Percentiles rank a stretch among this genome's conserved stretches.
Conservation (phyloP, 164 flowering plant species). For the Akebia trifoliata region DNA sequence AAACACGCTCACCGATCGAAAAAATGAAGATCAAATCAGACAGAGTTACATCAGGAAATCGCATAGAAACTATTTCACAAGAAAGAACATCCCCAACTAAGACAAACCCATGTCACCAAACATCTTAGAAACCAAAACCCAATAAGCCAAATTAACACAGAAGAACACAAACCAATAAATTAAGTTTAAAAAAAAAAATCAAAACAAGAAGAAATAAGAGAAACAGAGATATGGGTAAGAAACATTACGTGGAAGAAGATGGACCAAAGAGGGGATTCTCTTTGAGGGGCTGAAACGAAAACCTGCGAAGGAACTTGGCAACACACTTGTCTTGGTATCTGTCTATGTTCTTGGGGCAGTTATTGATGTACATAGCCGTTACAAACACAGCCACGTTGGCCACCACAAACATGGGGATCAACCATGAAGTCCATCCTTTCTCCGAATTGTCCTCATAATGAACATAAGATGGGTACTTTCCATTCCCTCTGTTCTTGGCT, state of each 20-base stretch:
- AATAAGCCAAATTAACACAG: constrained; percentile 1
- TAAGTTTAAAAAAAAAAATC: neutral
- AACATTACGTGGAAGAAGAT: constrained; percentile 60
- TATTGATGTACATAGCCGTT: constrained; percentile 56
- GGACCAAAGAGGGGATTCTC: constrained; percentile 87
- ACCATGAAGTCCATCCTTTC: constrained; percentile 66
- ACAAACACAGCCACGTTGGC: constrained; percentile 63
- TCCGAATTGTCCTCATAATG: constrained; percentile 28
- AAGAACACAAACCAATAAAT: neutral
- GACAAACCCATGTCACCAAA: too few species aligned
- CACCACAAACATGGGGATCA: constrained; percentile 63
- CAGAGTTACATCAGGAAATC: too few species aligned
- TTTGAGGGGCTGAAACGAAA: constrained; percentile 67
- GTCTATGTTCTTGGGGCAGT: constrained; percentile 50
- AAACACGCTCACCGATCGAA: too few species aligned
- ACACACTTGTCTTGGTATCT: constrained; percentile 38
- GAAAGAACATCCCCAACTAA: too few species aligned
- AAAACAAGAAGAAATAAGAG: too few species aligned
- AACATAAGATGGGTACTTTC: constrained; percentile 16
- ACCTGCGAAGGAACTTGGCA: constrained; percentile 59
- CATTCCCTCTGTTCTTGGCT: constrained; percentile 23
- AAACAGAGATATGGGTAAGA: constrained; percentile 6
- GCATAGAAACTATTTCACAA: too few species aligned
- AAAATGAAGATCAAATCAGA: too few species aligned
- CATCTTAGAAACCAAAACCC: neutral